Conservation (phyloP, 2,329 filamentous ascomycete genomes). For the Coniochaeta sp. region DNA sequence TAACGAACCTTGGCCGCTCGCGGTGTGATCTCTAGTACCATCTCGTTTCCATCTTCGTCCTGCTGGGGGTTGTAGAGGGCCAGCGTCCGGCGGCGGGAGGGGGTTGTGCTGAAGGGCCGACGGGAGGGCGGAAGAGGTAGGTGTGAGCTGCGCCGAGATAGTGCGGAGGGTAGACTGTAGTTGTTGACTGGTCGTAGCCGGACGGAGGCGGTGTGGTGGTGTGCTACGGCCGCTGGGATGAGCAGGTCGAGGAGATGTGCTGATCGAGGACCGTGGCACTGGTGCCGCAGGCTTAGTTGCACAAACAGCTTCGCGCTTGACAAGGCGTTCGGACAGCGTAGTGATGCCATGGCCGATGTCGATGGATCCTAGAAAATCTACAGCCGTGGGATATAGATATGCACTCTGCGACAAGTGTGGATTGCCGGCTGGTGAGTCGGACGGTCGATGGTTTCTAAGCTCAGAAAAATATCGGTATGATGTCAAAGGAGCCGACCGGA, state of each 20-base stretch:
- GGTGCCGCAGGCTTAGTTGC: background rate
- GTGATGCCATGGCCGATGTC: background rate
- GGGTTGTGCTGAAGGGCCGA: conserved; percentile 29
- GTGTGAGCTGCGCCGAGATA: background rate
- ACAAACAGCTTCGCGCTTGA: conserved; percentile 2
- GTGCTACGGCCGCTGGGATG: background rate
- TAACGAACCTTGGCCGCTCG: conserved; percentile 63
- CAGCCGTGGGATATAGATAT: background rate
- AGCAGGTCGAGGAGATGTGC: conserved; percentile 2
- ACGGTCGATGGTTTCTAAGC: conserved; percentile 7
- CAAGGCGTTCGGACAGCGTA: background rate
- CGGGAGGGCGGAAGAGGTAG: background rate
- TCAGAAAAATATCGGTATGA: conserved; percentile 16
- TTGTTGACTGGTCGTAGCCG: background rate
- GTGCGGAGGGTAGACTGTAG: background rate
- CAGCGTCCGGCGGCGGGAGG: conserved; percentile 32
- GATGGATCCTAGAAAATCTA: background rate
- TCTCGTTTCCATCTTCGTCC: conserved; percentile 78
- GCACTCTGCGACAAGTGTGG: conserved; percentile 1
- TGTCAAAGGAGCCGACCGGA: conserved; percentile 11
- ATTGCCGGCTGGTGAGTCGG: background rate
- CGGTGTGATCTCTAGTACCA: conserved; percentile 76
- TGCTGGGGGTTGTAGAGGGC: conserved; percentile 63
- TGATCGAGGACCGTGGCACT: background rate
- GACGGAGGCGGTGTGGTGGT: background rate